Evolutionary conservation across 2,329 filamentous ascomycete genomes (phyloP), one percentile per base, ranked within the genome.

Genomic region (Verticillium tricorpus): DNA sequence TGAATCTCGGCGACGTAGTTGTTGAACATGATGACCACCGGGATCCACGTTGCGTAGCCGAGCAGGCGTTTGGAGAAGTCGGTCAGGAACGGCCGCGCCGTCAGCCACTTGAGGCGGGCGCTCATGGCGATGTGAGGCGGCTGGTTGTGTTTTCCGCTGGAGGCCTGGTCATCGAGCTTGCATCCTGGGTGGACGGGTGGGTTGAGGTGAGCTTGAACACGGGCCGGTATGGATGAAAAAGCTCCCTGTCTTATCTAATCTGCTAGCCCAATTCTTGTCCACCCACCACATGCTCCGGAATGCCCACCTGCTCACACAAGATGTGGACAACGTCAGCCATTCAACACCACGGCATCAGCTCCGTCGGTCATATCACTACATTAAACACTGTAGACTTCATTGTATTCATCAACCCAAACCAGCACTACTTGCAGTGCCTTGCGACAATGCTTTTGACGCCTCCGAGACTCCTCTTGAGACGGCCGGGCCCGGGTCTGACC

Each of bases 11-110:
- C 84, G 40, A 90, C 81, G 68, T 87, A 80, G 37, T 82, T 77
- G 68, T 88, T 85, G 76, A 89, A 82, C 72, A 83, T 85, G 62
- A 87, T 80, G 57, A 85, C 75, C 15, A 85, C 81, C 1, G 88
- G 88, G 28, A 89, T 73, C 84, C 87, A 89, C 28, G 85, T 83
- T 59, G 82, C 80, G 63, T 86, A 77, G 57, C 80, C 78, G 65
- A 86, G n/a, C n/a, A 65, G 62, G 17, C 59, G 62, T 34, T 62
- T 40, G 6, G 64, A 39, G 32, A 60, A 62, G 54, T 71, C 45
- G n/a, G 45, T 52, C 9, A 52, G 45, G 12, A 52, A 52, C 45
- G 45, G 45, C 45, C 45, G 45, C 19, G 45, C 45, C 45, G 45
- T 52, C n/a, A 52, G 45, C 45, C 45, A 60, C 37, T 39, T 57